These are phyloP conservation scores for Podospora sp. DNA, from an alignment of 495 filamentous ascomycete species.

Conservation along the genomic window DNA sequence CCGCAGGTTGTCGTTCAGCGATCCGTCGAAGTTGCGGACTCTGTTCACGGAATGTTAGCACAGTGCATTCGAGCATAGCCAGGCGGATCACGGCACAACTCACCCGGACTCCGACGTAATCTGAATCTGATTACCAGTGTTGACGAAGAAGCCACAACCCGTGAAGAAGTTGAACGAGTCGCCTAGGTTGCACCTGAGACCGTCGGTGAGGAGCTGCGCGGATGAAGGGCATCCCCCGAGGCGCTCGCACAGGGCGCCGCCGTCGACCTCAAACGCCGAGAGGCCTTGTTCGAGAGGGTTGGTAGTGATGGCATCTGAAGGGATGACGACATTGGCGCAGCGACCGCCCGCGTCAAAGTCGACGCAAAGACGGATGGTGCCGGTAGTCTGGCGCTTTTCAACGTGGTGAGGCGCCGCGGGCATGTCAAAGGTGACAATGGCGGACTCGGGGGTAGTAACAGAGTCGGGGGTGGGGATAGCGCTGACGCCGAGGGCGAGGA, in stretches of 20 bases:
- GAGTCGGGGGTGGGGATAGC: constrained; percentile 1
- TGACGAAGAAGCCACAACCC: neutral
- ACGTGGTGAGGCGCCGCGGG: neutral
- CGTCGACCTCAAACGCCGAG: constrained; percentile 15
- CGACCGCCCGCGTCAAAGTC: constrained; percentile 17
- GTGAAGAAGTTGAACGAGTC: constrained; percentile 13
- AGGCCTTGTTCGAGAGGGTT: constrained; percentile 8
- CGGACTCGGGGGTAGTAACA: neutral
- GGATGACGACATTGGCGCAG: constrained; percentile 20
- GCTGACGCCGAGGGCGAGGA: constrained; percentile 6
- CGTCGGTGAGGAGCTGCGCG: constrained; percentile 7
- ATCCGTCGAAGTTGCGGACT: constrained; percentile 5
- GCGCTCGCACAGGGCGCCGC: neutral
- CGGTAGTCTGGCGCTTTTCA: constrained; percentile 2
- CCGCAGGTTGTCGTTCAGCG: constrained; percentile 16
- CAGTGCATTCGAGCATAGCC: too few relatives aligned
- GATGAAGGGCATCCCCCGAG: constrained; percentile 17
- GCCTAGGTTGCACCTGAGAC: constrained; percentile 8
- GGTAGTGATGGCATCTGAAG: constrained; percentile 16
- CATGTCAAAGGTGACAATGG: neutral
- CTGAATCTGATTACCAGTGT: constrained; percentile 1
- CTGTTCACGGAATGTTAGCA: neutral
- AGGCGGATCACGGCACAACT: too few relatives aligned
- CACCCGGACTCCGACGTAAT: constrained; percentile 4
- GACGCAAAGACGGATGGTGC: constrained; percentile 16